phyloP scores from a whole-genome alignment of 2,329 filamentous ascomycete species.

The Aspergillus floridensis region DNA sequence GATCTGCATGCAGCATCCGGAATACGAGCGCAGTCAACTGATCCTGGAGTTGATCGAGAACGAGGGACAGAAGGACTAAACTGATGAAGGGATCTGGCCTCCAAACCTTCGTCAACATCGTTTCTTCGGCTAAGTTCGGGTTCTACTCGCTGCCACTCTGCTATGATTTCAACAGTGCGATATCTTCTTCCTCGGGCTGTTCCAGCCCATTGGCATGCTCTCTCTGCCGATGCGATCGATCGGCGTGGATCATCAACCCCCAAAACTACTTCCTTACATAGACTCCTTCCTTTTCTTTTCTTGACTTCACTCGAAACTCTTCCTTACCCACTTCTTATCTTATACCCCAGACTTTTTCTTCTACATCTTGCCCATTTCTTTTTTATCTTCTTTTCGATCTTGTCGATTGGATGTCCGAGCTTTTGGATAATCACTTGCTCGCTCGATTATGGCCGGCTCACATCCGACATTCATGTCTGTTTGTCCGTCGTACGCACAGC shows the following conservation, averaged over 20 bases:
- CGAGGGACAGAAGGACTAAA: slow-evolving; percentile 67
- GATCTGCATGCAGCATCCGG: slow-evolving; percentile 91
- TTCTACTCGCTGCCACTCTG: neutral
- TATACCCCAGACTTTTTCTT: slow-evolving; percentile 2
- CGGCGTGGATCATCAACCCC: neutral
- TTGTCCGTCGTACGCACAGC: neutral
- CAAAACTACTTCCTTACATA: neutral
- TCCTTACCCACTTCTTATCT: neutral
- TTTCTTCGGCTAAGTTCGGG: neutral
- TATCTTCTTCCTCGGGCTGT: neutral
- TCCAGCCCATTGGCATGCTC: neutral
- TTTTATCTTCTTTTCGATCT: neutral
- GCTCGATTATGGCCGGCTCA: neutral
- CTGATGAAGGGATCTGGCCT: neutral
- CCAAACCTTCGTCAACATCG: neutral
- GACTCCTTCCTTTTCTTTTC: neutral
- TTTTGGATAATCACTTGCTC: neutral
- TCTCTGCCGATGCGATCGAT: neutral
- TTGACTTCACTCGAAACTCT: neutral
- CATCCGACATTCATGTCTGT: neutral
- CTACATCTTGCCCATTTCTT: neutral
- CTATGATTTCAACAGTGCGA: neutral
- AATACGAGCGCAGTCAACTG: slow-evolving; percentile 78
- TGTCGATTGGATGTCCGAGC: neutral
- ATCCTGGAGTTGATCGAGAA: slow-evolving; percentile 91